Base-by-base conservation (phyloP, 257 asterid species). In the Ophiorrhiza pumila region DNA sequence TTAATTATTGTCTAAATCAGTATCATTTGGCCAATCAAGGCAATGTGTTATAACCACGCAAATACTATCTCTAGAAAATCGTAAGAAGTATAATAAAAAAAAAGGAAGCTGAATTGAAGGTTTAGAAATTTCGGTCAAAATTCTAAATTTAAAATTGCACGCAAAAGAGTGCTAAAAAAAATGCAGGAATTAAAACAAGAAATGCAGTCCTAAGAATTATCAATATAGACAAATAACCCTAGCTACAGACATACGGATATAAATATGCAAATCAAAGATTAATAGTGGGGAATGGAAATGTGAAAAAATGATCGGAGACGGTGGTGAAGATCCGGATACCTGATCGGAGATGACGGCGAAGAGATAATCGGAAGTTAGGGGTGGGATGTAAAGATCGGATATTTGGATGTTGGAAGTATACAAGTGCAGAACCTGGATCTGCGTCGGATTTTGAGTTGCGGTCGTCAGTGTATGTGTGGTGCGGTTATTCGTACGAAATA, bases 291-390 rank as follows among this genome's bases (percentile, higher is more conserved):
- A 65, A 18, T 17, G 77, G 43, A 42, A 43, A 25, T n/a, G 49
- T 53, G 52, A 5, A 4, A 39, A 52, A 53, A 37, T 65, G 43
- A 74, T 74, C 59, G 68, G 60, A 43, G 50, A n/a, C 20, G 31
- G 58, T 17, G 6, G 39, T 27, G 47, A 65, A 53, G 37, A 31
- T 39, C 62, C 55, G 14, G 42, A 4, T 66, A 75, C 79, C 79
- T 67, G 69, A 67, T 75, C 79, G 74, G 74, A 57, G 74, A 67
- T 67, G 52, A 12, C 39, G 18, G 66, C 29, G 47, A 32, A 23
- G 18, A 62, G 43, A 34, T 35, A 5, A 39, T 37, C 10, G 37
- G 13, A 55, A 62, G 11, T 37, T 49, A 3, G 3, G 35, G 18
- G 59, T 22, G 55, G 7, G 47, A 20, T 29, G 45, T 2, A 11